A percentile compares a stretch with the other conserved stretches of the same genome.
phyloP scores from a whole-genome alignment of 2,329 filamentous ascomycete genomes.

The Exophiala viscosa region DNA sequence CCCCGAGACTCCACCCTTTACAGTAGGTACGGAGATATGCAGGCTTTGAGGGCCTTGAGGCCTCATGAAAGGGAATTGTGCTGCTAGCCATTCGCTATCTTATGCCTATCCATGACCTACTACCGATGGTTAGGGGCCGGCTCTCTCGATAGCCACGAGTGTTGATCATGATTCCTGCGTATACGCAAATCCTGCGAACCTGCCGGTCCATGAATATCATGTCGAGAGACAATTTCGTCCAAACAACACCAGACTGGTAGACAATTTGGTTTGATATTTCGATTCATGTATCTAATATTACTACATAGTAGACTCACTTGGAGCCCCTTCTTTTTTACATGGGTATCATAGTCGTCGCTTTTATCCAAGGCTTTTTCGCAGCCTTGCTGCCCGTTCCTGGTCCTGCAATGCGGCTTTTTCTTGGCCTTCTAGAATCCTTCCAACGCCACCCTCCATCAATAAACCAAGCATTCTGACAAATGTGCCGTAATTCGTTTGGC shows the following conservation, averaged over 20 bases:
- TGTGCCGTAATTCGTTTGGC: background rate
- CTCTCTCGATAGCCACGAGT: too few relatives aligned
- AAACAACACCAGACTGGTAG: background rate
- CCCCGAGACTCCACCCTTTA: too few relatives aligned
- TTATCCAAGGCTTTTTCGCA: slow-evolving; percentile 5
- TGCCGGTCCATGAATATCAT: background rate
- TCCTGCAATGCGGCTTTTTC: background rate
- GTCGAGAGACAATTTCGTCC: background rate
- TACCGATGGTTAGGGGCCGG: too few relatives aligned
- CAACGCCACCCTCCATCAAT: slow-evolving; percentile 11
- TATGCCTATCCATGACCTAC: too few relatives aligned
- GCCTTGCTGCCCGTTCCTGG: slow-evolving; percentile 9
- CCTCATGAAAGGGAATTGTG: too few relatives aligned
- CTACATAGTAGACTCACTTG: background rate
- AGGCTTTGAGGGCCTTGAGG: too few relatives aligned
- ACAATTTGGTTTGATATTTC: background rate
- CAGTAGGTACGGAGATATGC: too few relatives aligned
- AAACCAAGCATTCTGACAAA: slow-evolving; percentile 13
- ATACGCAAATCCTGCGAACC: too few relatives aligned
- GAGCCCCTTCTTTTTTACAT: slow-evolving; percentile 9
- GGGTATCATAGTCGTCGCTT: slow-evolving; percentile 10
- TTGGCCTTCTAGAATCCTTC: slow-evolving; percentile 9
- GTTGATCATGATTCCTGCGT: too few relatives aligned
- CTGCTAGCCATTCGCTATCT: too few relatives aligned
- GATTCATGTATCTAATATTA: background rate